phyloP scores from a whole-genome alignment of 2,329 filamentous ascomycete species.

The Colletotrichum sublineola region DNA sequence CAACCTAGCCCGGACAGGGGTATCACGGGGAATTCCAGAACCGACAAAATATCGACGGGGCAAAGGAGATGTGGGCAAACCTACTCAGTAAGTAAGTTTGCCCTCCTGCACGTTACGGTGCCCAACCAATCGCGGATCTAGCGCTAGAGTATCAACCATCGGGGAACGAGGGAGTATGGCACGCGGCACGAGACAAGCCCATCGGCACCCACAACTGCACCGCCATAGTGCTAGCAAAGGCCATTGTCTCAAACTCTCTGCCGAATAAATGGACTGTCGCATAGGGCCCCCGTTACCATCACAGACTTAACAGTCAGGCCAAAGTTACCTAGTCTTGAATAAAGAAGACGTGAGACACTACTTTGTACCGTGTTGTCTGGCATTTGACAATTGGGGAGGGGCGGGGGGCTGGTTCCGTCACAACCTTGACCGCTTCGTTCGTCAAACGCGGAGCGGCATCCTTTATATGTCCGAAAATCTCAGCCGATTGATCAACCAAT shows the following conservation, averaged over 20 bases:
- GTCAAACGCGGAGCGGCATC: constrained; percentile 9
- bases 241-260: constrained; percentile 29
- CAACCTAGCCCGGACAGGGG: constrained; percentile 22
- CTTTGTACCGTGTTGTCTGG: constrained; percentile 21
- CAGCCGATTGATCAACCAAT: constrained; percentile 1
- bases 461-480: constrained; percentile 23
- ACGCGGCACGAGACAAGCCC: constrained; percentile 20
- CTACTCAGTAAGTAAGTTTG: constrained; percentile 27
- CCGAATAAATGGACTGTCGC: constrained; percentile 36
- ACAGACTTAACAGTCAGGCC: constrained; percentile 23
- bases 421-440: constrained; percentile 26
- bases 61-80: constrained; percentile 26
- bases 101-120: constrained; percentile 20
- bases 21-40: constrained; percentile 41
- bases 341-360: constrained; percentile 20
- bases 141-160: constrained; percentile 23
- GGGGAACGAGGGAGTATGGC: constrained; percentile 27
- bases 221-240: constrained; percentile 23
- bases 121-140: constrained; percentile 34
- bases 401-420: constrained; percentile 23
- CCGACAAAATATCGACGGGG: constrained; percentile 41
- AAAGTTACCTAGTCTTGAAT: constrained; percentile 18
- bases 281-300: constrained; percentile 22
- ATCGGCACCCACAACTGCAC: constrained; percentile 12
- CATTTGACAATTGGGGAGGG: constrained; percentile 26